These are phyloP conservation scores for Paraphaeosphaeria minitans DNA, from an alignment of 2,329 filamentous ascomycete species.

Conservation along the genomic window DNA sequence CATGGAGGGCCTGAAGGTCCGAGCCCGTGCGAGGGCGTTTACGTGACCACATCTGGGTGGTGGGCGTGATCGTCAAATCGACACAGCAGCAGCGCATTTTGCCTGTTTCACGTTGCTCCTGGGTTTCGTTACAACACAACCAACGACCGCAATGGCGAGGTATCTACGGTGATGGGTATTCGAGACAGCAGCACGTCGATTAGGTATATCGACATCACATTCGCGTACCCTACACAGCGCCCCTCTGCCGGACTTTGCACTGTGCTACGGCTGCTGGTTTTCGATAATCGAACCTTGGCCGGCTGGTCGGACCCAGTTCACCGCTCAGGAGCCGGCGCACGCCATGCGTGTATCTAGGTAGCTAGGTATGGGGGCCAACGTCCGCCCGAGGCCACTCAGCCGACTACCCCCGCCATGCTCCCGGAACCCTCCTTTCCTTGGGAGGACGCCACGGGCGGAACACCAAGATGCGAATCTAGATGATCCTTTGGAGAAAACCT, in stretches of 20 bases:
- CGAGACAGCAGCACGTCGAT: background rate
- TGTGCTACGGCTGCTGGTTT: background rate
- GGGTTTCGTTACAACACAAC: background rate
- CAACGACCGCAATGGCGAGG: background rate
- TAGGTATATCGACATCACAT: background rate
- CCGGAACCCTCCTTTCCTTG: background rate
- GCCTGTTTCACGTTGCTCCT: background rate
- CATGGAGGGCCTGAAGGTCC: conserved; percentile 12
- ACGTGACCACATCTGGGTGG: conserved; percentile 9
- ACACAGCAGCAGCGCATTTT: background rate
- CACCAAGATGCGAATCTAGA: conserved; percentile 13
- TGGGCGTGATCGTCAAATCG: conserved; percentile 8
- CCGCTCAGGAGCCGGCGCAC: conserved; percentile 2
- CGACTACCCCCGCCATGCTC: background rate
- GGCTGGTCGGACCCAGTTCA: background rate
- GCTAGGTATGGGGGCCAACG: conserved; percentile 5
- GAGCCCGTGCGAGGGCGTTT: conserved; percentile 15
- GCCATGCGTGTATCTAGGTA: too few species aligned
- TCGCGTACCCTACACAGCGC: background rate
- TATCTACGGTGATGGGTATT: too few species aligned
- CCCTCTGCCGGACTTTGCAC: background rate
- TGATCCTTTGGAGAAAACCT: conserved; percentile 7
- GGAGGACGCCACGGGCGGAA: conserved; percentile 13
- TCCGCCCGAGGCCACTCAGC: background rate
- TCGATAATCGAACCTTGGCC: background rate